Evolutionary conservation across 2,329 filamentous ascomycete genomes (phyloP).

Genomic region (Pseudogymnoascus sp.): DNA sequence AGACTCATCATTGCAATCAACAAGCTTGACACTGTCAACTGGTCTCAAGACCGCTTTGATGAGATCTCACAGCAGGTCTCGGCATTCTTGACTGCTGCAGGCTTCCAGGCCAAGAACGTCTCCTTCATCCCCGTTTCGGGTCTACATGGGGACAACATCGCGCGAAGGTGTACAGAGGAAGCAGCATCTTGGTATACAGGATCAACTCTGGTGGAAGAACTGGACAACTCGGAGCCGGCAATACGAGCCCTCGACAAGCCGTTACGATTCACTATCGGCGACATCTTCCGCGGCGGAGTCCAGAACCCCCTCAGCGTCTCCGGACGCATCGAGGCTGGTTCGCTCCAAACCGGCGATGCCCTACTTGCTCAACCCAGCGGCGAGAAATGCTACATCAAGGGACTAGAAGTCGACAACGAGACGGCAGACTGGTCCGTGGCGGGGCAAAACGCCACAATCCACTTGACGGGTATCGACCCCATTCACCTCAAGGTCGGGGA

Average conservation of each 20-base stretch:
- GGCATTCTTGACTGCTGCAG: conserved; percentile 73
- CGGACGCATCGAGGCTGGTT: conserved; percentile 78
- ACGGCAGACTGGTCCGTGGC: conserved; percentile 82
- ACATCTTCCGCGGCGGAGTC: conserved; percentile 73
- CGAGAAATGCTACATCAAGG: conserved; percentile 74
- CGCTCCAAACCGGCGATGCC: conserved; percentile 73
- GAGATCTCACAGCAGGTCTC: conserved; percentile 79
- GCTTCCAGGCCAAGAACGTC: conserved; percentile 74
- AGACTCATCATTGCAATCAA: conserved; percentile 86
- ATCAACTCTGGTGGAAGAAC: conserved; percentile 69
- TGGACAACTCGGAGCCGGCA: conserved; percentile 74
- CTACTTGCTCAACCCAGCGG: conserved; percentile 73
- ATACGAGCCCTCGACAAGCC: conserved; percentile 66
- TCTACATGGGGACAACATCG: conserved; percentile 80
- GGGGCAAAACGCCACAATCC: conserved; percentile 79
- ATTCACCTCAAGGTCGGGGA: conserved; percentile 77
- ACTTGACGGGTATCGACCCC: conserved; percentile 76
- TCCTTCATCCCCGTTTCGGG: conserved; percentile 87
- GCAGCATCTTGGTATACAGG: conserved; percentile 73
- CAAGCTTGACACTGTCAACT: conserved; percentile 81
- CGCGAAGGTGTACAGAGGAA: conserved; percentile 45
- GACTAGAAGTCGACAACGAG: conserved; percentile 67
- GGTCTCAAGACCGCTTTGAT: conserved; percentile 75
- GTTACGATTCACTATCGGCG: conserved; percentile 76
- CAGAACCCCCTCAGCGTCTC: conserved; percentile 78